phyloP scores from a whole-genome alignment of 176 grass and related monocot species.

The Cenchrus americanus region DNA sequence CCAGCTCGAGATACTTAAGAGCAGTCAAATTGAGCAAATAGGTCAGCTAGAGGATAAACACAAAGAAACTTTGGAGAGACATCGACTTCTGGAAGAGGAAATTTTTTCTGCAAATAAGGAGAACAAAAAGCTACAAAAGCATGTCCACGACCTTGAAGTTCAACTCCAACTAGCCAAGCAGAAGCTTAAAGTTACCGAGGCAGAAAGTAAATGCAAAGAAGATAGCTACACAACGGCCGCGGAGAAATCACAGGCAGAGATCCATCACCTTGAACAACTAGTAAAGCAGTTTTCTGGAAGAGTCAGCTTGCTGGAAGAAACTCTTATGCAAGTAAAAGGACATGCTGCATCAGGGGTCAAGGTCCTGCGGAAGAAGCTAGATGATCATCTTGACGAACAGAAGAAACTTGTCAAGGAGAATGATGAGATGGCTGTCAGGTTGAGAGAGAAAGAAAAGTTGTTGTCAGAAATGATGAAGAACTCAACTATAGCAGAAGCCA shows the following conservation, averaged over 20 bases:
- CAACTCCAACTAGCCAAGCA: constrained; percentile 69
- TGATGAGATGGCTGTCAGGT: constrained; percentile 35
- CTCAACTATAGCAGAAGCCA: constrained; percentile 24
- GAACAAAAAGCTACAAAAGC: constrained; percentile 46
- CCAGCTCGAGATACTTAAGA: constrained; percentile 50
- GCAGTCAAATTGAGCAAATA: constrained; percentile 56
- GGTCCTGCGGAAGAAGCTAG: constrained; percentile 47
- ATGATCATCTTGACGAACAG: constrained; percentile 57
- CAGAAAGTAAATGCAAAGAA: constrained; percentile 74
- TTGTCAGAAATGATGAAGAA: constrained; percentile 42
- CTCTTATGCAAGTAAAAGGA: constrained; percentile 52
- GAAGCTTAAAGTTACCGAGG: constrained; percentile 66
- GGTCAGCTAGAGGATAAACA: constrained; percentile 34
- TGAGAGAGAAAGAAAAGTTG: constrained; percentile 46
- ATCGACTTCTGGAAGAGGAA: constrained; percentile 53
- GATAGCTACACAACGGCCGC: constrained; percentile 42
- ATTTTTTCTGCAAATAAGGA: constrained; percentile 51
- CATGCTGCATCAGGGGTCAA: constrained; percentile 40
- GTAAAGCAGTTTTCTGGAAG: constrained; percentile 44
- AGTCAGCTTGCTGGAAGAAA: constrained; percentile 50
- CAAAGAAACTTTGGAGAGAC: constrained; percentile 39
- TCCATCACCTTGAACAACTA: constrained; percentile 55
- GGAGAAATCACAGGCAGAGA: constrained; percentile 46
- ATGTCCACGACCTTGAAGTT: constrained; percentile 63
- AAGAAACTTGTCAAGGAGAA: constrained; percentile 50